phyloP scores from a whole-genome alignment of 2,329 filamentous ascomycete genomes.

The Magnaporthiopsis incrustans region DNA sequence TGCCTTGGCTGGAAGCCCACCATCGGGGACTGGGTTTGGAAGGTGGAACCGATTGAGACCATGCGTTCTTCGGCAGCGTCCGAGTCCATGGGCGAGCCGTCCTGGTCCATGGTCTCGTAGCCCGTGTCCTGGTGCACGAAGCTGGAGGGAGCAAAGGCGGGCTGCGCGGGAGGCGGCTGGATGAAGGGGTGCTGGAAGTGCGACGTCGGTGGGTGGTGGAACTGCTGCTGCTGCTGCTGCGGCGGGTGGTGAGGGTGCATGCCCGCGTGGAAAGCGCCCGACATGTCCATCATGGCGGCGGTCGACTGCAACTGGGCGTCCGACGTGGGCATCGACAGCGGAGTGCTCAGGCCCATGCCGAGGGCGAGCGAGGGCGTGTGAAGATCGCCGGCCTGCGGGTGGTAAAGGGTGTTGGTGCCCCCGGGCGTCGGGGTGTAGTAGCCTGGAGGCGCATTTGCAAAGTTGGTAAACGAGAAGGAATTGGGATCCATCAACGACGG shows the following conservation, averaged over 20 bases:
- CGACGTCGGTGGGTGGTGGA: conserved; percentile 33
- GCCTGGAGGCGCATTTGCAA: conserved; percentile 70
- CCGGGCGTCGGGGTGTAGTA: conserved; percentile 87
- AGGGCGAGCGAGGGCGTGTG: conserved; percentile 73
- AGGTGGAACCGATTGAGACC: conserved; percentile 49
- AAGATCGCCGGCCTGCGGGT: conserved; percentile 76
- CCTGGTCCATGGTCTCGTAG: conserved; percentile 73
- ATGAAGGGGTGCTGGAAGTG: conserved; percentile 60
- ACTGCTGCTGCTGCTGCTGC: conserved; percentile 37
- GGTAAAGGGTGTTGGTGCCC: conserved; percentile 71
- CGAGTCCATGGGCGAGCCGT: conserved; percentile 58
- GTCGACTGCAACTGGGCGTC: conserved; percentile 52
- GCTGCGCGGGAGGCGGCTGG: conserved; percentile 47
- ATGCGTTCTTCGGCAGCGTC: conserved; percentile 43
- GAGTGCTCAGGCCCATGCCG: conserved; percentile 70
- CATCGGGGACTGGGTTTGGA: conserved; percentile 54
- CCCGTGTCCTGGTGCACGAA: conserved; percentile 75
- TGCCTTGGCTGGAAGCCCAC: conserved; percentile 46
- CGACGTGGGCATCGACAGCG: conserved; percentile 69
- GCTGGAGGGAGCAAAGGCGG: conserved; percentile 65
- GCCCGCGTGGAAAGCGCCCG: conserved; percentile 53
- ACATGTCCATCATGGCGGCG: conserved; percentile 53
- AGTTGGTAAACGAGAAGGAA: conserved; percentile 70
- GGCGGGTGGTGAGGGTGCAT: conserved; percentile 26
- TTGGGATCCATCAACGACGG: conserved; percentile 82